A percentile compares a stretch with the other conserved stretches of the same genome.
These are phyloP conservation scores for Aspergillus sp. DNA, from an alignment of 2,329 filamentous ascomycete genomes.

Conservation along the genomic window DNA sequence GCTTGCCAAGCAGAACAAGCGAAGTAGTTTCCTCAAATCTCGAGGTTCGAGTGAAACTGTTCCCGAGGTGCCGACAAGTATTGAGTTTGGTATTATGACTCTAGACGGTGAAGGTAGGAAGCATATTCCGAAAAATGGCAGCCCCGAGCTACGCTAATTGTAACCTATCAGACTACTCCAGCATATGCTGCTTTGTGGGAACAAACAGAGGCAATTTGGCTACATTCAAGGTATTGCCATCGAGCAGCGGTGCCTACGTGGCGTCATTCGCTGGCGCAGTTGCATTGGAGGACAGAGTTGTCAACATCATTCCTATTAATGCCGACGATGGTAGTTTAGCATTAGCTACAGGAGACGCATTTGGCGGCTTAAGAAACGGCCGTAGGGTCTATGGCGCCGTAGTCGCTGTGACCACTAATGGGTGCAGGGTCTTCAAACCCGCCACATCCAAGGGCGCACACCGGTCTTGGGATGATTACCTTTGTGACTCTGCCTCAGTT, in stretches of 20 bases:
- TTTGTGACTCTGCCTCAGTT: conserved; percentile 79
- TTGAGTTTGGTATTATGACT: conserved; percentile 93
- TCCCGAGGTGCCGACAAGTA: conserved; percentile 72
- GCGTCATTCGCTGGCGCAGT: conserved; percentile 70
- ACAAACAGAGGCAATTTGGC: conserved; percentile 80
- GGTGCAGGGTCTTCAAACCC: conserved; percentile 85
- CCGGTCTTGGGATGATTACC: conserved; percentile 78
- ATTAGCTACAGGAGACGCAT: conserved; percentile 69
- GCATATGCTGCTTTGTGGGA: conserved; percentile 87
- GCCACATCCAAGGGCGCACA: conserved; percentile 84
- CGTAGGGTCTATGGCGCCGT: conserved; percentile 75
- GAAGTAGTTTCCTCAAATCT: conserved; percentile 65
- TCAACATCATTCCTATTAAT: conserved; percentile 77
- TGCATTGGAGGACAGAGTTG: conserved; percentile 65
- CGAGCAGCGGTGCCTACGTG: conserved; percentile 66
- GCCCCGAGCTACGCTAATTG: conserved; percentile 23
- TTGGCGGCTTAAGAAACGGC: conserved; percentile 75
- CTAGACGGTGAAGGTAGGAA: conserved; percentile 74
- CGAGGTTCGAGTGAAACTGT: conserved; percentile 50
- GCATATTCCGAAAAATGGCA: neutral
- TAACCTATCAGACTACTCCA: conserved; percentile 69
- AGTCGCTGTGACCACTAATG: conserved; percentile 70
- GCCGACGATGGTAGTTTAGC: conserved; percentile 75
- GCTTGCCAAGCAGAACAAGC: conserved; percentile 73
- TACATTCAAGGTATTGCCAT: conserved; percentile 87